These are phyloP conservation scores for Plasmodium vinckei DNA, from an alignment of 169 alveolate genomes.

Conservation along the genomic window DNA sequence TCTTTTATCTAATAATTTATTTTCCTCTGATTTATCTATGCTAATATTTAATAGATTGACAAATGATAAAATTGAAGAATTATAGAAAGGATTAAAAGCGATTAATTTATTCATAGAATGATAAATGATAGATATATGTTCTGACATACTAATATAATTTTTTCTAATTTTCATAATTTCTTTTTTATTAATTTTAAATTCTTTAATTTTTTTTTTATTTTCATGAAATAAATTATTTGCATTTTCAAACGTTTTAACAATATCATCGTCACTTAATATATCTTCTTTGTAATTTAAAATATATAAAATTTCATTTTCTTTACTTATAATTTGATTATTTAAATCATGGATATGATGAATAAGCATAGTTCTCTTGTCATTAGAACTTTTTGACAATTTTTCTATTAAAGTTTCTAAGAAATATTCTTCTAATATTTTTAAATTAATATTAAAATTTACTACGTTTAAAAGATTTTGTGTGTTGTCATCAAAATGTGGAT, in stretches of 20 bases:
- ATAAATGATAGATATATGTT: slow-evolving; percentile 56
- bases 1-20: slow-evolving; percentile 64
- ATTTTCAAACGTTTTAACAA: slow-evolving; percentile 46
- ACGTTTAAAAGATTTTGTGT: slow-evolving; percentile 55
- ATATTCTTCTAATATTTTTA: slow-evolving; percentile 64
- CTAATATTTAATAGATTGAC: slow-evolving; percentile 45
- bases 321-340: slow-evolving; percentile 27
- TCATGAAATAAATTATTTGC: slow-evolving; percentile 45
- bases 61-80: slow-evolving; percentile 52
- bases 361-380: slow-evolving; percentile 24
- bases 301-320: slow-evolving; percentile 63
- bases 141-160: slow-evolving; percentile 58
- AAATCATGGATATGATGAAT: slow-evolving; percentile 67
- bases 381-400: slow-evolving; percentile 22
- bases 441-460: slow-evolving; percentile 50
- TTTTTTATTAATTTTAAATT: slow-evolving; percentile 67
- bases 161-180: slow-evolving; percentile 64
- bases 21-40: slow-evolving; percentile 72
- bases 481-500: slow-evolving; percentile 30
- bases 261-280: slow-evolving; percentile 57
- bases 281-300: slow-evolving; percentile 67
- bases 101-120: slow-evolving; percentile 38
- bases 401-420: slow-evolving; percentile 51
- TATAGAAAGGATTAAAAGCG: slow-evolving; percentile 38
- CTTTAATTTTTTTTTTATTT: slow-evolving; percentile 76